Evolutionary conservation across 2,329 filamentous ascomycete genomes (phyloP).

Genomic region (Ilyonectria sp.): DNA sequence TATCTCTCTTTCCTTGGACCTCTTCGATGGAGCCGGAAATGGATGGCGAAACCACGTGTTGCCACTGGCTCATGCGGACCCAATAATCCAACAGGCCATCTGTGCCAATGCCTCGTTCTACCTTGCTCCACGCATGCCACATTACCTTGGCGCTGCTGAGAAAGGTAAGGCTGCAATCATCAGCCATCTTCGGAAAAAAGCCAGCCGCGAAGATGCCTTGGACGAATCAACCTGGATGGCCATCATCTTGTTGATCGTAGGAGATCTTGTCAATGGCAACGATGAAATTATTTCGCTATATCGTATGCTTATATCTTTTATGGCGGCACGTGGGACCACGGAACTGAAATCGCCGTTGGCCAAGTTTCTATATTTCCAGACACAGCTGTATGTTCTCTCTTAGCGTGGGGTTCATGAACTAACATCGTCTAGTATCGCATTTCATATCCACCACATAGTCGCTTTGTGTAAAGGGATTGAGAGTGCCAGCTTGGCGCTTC

Average conservation of each 20-base stretch:
- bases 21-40: not conserved
- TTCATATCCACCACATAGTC: not conserved
- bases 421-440: not conserved
- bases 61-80: constrained; percentile 12
- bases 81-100: not conserved
- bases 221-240: not conserved
- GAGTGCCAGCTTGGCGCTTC: not conserved
- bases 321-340: not conserved
- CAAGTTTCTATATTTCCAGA: not conserved
- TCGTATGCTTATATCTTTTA: not conserved
- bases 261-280: not conserved
- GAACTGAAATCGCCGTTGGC: not conserved
- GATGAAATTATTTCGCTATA: not conserved
- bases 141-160: not conserved
- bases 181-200: not conserved
- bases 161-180: constrained; percentile 1
- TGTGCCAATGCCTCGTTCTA: not conserved
- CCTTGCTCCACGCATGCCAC: not conserved
- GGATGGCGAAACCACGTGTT: constrained; percentile 3
- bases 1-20: not conserved
- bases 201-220: not conserved
- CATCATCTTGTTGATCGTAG: not conserved
- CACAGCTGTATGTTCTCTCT: not conserved
- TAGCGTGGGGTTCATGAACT: not conserved
- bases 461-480: not conserved